Evolutionary conservation across 345 rosid species (phyloP).

Genomic region (Syzygium aqueum): DNA sequence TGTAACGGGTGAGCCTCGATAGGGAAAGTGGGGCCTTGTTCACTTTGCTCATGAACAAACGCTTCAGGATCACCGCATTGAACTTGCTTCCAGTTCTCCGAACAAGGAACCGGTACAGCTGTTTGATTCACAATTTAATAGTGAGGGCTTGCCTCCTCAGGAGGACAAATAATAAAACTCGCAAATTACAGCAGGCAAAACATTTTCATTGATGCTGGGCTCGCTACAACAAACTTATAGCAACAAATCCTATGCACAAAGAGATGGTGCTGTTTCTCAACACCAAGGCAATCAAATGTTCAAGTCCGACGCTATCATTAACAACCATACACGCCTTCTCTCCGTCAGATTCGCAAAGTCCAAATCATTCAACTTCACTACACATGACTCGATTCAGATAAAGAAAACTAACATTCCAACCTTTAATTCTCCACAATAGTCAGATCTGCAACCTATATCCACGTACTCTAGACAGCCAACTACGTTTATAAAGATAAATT

Average conservation of each 20-base stretch:
- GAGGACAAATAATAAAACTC: not conserved
- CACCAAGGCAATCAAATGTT: not conserved
- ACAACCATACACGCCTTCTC: not conserved
- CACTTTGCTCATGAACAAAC: constrained; percentile 91
- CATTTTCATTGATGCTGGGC: not conserved
- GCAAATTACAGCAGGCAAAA: not conserved
- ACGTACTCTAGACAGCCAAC: not conserved
- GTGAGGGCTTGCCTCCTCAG: not conserved
- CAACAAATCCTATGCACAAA: not conserved
- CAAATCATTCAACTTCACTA: not conserved
- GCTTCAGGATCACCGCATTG: constrained; percentile 86
- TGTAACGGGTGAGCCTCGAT: constrained; percentile 54
- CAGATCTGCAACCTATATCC: not conserved
- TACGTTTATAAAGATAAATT: not conserved
- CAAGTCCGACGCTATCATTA: not conserved
- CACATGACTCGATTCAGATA: not conserved
- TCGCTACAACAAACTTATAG: not conserved
- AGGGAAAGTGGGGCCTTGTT: constrained; percentile 84
- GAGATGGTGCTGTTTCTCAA: not conserved
- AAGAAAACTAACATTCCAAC: not conserved
- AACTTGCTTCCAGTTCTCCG: constrained; percentile 88
- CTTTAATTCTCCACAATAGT: not conserved
- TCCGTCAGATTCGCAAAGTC: not conserved
- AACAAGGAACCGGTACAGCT: constrained; percentile 83
- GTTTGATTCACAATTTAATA: not conserved